Conservation (phyloP, 23 red algal species). For the Gracilariopsis chorda region DNA sequence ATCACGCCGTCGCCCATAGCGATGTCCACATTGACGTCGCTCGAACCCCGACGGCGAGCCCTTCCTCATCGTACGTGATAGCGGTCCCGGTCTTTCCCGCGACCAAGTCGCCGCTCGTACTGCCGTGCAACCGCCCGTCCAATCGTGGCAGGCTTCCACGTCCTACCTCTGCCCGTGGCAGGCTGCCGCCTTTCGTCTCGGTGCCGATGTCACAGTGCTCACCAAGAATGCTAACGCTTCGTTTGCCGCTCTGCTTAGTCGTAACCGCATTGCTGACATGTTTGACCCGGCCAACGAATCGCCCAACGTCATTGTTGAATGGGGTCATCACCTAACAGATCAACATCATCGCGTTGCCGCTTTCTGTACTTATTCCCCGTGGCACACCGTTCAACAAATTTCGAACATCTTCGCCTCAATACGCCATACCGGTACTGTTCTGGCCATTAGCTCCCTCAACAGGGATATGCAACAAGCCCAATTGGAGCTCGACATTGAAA, state of each 20-base stretch:
- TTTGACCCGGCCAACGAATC: neutral
- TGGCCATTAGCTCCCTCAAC: conserved; percentile 17
- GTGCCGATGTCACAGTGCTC: conserved; percentile 18
- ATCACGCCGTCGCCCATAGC: neutral
- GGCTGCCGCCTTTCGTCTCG: neutral
- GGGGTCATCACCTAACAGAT: neutral
- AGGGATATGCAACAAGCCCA: neutral
- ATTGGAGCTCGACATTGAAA: neutral
- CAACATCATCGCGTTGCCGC: neutral
- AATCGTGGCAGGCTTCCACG: neutral
- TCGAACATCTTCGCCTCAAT: neutral
- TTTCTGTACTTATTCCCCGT: neutral
- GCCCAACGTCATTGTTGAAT: neutral
- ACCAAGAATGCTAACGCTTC: neutral
- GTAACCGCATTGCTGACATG: neutral
- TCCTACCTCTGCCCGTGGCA: conserved; percentile 8
- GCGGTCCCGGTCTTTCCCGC: neutral
- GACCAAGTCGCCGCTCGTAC: neutral
- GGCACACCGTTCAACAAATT: neutral
- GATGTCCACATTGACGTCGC: neutral
- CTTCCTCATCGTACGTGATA: neutral
- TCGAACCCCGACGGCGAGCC: neutral
- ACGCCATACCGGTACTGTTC: neutral
- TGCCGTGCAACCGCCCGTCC: neutral
- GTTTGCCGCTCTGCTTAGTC: neutral